Conservation (phyloP, 139 green algal genomes). For the Gonium pectorale region DNA sequence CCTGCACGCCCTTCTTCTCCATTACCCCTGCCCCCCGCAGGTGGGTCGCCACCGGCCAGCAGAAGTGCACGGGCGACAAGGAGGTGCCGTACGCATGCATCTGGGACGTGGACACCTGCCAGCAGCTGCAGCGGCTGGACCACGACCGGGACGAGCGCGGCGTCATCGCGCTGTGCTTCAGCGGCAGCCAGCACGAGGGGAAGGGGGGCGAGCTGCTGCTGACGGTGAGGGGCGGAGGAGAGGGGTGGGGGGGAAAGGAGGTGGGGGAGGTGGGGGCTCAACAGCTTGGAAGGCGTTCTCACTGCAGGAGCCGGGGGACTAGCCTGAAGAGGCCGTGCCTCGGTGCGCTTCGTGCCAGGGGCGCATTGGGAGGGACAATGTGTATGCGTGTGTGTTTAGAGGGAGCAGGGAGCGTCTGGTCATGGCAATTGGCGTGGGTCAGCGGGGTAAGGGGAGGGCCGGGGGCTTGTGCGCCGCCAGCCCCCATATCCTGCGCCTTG, state of each 20-base stretch:
- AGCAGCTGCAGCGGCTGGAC: slow-evolving; percentile 69
- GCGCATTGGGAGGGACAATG: no score
- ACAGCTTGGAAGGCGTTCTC: background rate
- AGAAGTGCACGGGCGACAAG: slow-evolving; percentile 53
- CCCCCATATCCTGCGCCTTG: no score
- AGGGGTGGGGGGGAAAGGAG: background rate
- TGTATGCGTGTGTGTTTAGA: background rate
- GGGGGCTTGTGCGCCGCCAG: no score
- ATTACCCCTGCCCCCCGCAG: background rate
- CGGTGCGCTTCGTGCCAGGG: no score
- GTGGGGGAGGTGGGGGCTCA: background rate
- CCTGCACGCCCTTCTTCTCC: no score
- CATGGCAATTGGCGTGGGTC: no score
- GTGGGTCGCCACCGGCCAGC: slow-evolving; percentile 75
- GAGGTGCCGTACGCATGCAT: slow-evolving; percentile 64
- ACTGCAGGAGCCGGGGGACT: no score
- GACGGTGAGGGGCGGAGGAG: slow-evolving; percentile 16
- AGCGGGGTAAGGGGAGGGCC: no score
- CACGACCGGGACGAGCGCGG: slow-evolving; percentile 53
- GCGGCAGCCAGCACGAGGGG: background rate
- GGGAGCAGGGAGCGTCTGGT: background rate
- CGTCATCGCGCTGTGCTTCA: slow-evolving; percentile 39
- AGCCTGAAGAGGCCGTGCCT: no score
- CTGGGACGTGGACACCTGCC: slow-evolving; percentile 68
- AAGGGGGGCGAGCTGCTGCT: slow-evolving; percentile 49